A percentile compares a stretch with the other conserved stretches of the same genome.
Conservation (phyloP, 805 yeast species). For the Pichia cephalocereana region DNA sequence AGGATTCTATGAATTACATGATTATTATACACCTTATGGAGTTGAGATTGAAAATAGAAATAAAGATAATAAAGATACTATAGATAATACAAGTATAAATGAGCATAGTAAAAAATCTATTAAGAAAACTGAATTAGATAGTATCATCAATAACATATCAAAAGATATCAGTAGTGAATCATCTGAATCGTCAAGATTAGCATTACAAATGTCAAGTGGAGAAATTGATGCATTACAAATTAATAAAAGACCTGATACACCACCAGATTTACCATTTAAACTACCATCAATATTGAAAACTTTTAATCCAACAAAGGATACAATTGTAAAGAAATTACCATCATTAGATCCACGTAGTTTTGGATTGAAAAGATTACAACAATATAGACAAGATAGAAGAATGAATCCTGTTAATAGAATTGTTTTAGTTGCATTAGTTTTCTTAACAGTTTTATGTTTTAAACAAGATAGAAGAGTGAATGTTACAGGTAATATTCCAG, state of each 20-base stretch:
- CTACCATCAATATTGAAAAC: conserved; percentile 29
- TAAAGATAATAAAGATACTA: neutral
- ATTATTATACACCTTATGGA: conserved; percentile 17
- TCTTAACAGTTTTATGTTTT: conserved; percentile 42
- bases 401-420: conserved; percentile 52
- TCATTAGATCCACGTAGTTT: conserved; percentile 27
- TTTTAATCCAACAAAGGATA: conserved; percentile 21
- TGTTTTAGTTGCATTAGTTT: conserved; percentile 38
- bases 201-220: conserved; percentile 7
- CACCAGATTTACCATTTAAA: conserved; percentile 53
- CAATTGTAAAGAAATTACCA: conserved; percentile 27
- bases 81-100: neutral
- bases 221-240: conserved; percentile 8
- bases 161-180: conserved; percentile 1
- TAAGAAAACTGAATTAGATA: conserved; percentile 3
- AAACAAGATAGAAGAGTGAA: conserved; percentile 40
- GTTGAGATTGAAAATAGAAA: neutral
- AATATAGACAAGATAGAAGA: conserved; percentile 37
- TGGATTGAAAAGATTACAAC: conserved; percentile 34
- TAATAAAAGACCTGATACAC: conserved; percentile 21
- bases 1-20: conserved; percentile 38
- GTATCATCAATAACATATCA: conserved; percentile 9
- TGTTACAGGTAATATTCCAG: conserved; percentile 23
- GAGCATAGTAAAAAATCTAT: neutral
- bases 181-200: conserved; percentile 5